These are phyloP conservation scores for Apostasia shenzhenica DNA, from an alignment of 106 monocot genomes.

Conservation along the genomic window DNA sequence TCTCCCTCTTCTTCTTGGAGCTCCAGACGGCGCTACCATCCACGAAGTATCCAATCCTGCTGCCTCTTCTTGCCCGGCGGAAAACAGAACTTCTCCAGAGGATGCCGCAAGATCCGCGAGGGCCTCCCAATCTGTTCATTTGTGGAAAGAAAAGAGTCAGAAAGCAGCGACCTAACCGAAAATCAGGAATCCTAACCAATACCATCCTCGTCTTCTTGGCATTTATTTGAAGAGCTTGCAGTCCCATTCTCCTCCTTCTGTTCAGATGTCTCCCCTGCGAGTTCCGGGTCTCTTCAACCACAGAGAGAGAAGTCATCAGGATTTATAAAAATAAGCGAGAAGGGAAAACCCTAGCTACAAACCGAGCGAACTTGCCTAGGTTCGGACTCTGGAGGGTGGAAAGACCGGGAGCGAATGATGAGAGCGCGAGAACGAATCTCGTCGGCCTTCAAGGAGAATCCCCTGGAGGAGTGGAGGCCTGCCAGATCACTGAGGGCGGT, in stretches of 20 bases:
- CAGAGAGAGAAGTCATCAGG: not conserved
- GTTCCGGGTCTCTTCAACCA: conserved; percentile 7
- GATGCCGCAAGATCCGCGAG: conserved; percentile 21
- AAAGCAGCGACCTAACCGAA: no score
- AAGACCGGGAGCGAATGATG: conserved; percentile 12
- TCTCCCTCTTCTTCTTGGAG: conserved; percentile 29
- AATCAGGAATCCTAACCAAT: not conserved
- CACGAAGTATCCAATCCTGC: not conserved
- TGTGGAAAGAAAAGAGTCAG: not conserved
- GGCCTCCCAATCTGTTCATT: conserved; percentile 49
- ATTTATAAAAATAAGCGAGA: not conserved
- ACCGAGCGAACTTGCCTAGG: not conserved
- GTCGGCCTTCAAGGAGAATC: conserved; percentile 43
- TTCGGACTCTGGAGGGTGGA: not conserved
- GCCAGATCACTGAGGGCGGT: conserved; percentile 44
- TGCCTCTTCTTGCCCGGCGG: conserved; percentile 1
- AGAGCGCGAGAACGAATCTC: conserved; percentile 41
- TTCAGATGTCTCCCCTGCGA: not conserved
- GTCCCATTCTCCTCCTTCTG: not conserved
- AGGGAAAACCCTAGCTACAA: not conserved
- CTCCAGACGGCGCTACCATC: not conserved
- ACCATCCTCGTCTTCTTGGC: conserved; percentile 22
- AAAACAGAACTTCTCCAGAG: conserved; percentile 3
- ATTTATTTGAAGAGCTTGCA: not conserved
- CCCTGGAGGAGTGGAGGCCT: conserved; percentile 35